Base-by-base conservation (phyloP, 2,329 filamentous ascomycete genomes). In the Fusarium newnesense region DNA sequence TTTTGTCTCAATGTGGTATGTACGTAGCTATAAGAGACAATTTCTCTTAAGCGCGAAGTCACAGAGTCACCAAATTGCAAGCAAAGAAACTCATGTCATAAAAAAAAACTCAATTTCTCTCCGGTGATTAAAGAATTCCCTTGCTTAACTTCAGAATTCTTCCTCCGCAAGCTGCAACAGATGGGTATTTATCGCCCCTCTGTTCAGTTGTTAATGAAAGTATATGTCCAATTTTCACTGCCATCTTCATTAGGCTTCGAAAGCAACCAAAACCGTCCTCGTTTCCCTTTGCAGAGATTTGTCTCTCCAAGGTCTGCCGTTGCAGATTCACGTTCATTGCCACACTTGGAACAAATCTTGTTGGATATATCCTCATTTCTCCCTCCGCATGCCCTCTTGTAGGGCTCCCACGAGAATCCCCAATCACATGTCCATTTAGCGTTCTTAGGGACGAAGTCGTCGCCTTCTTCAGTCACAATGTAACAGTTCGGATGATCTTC, bases 1-100 rank as follows among this genome's bases (percentile, higher is more conserved):
- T 0, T 11, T 46, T 21, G 4, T 8, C 9, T 28, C 9, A 7
- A 21, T 5, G 9, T 15, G 1, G 4, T 7, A 15, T 28, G 26
- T 5, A 21, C 9, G 18, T 2, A 21, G 4, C 5, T 26, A 2
- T 2, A 21, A 7, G 44, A 21, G 7, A 5, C 2, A 13, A 3
- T 9, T 21, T 30, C 1, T 47, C 10, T 26, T 28, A 15, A 21
- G 2, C 18, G 2, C 12, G 4, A 28, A 18, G 43, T 7, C 24
- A 21, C 15, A 24, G 40, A 15, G 36, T 19, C 9, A 19, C 36
- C 3, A 39, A 4, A 39, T 11, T 18, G 15, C 15, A 18, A 16
- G 15, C n/a, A 42, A 34, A 7, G 7, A 34, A 13, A 2, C 6
- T 7, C 13, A 16, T 34, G 30, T 34, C 9, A 8, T 30, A 19